These are phyloP conservation scores for Meyerozyma guilliermondii DNA, from an alignment of 1,139 yeast genomes.

Conservation along the genomic window DNA sequence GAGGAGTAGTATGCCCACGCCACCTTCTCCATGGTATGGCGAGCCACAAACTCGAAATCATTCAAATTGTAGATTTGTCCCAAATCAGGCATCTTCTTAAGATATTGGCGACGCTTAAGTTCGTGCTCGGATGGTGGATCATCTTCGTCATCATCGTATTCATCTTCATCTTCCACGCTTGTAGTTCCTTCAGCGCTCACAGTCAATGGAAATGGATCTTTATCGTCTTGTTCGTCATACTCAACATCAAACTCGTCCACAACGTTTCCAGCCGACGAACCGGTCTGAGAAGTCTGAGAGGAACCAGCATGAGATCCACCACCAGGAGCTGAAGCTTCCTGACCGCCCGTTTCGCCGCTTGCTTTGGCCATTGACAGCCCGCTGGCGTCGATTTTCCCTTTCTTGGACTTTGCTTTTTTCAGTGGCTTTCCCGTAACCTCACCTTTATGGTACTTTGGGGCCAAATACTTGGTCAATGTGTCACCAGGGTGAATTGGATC, in stretches of 20 bases:
- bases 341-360: conserved; percentile 3
- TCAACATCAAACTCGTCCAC: conserved; percentile 46
- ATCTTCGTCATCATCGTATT: conserved; percentile 18
- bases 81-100: conserved; percentile 52
- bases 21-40: conserved; percentile 64
- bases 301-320: background rate
- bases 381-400: conserved; percentile 4
- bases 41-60: conserved; percentile 83
- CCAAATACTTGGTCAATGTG: conserved; percentile 49
- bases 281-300: background rate
- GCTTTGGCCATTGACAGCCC: conserved; percentile 3
- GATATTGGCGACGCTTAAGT: conserved; percentile 14
- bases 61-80: conserved; percentile 64
- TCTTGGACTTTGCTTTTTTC: conserved; percentile 6
- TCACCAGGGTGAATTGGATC: conserved; percentile 84
- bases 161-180: conserved; percentile 12
- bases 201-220: conserved; percentile 19
- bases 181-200: background rate
- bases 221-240: conserved; percentile 40
- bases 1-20: conserved; percentile 94
- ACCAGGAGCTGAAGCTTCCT: background rate
- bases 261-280: conserved; percentile 7
- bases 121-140: conserved; percentile 34
- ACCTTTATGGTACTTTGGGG: conserved; percentile 27
- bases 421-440: conserved; percentile 20